These are phyloP conservation scores for Yamadazyma laniorum DNA, from an alignment of 805 yeast genomes.

Conservation along the genomic window DNA sequence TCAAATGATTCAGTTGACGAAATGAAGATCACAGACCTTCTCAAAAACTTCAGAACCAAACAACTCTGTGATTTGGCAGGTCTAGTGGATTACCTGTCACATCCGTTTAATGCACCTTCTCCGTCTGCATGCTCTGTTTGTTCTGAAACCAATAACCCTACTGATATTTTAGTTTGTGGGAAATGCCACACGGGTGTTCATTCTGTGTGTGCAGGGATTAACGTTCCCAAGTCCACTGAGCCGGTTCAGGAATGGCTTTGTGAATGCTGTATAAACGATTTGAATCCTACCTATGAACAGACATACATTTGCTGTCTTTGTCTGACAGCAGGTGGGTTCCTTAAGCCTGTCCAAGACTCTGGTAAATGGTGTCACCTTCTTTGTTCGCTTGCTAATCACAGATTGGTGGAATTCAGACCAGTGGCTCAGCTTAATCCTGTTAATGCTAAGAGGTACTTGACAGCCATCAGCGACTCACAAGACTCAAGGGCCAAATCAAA, in stretches of 20 bases:
- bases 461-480: background rate
- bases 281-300: slow-evolving; percentile 56
- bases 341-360: slow-evolving; percentile 59
- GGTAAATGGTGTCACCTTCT: slow-evolving; percentile 77
- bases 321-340: slow-evolving; percentile 49
- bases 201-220: slow-evolving; percentile 61
- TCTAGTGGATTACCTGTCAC: background rate
- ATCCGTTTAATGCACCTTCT: background rate
- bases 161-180: slow-evolving; percentile 52
- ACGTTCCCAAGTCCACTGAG: slow-evolving; percentile 9
- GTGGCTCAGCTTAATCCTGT: background rate
- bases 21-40: background rate
- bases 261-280: slow-evolving; percentile 72
- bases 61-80: slow-evolving; percentile 8
- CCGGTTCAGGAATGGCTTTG: slow-evolving; percentile 63
- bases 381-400: slow-evolving; percentile 61
- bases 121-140: slow-evolving; percentile 1
- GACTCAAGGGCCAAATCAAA: slow-evolving; percentile 4
- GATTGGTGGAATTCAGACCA: slow-evolving; percentile 39
- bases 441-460: slow-evolving; percentile 1
- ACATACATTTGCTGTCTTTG: slow-evolving; percentile 69
- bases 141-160: slow-evolving; percentile 5
- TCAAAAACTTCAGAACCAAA: slow-evolving; percentile 2
- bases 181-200: slow-evolving; percentile 73
- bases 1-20: slow-evolving; percentile 2